phyloP scores from a whole-genome alignment of 768 basidiomycete genomes.

The Hypholoma fasciculare region DNA sequence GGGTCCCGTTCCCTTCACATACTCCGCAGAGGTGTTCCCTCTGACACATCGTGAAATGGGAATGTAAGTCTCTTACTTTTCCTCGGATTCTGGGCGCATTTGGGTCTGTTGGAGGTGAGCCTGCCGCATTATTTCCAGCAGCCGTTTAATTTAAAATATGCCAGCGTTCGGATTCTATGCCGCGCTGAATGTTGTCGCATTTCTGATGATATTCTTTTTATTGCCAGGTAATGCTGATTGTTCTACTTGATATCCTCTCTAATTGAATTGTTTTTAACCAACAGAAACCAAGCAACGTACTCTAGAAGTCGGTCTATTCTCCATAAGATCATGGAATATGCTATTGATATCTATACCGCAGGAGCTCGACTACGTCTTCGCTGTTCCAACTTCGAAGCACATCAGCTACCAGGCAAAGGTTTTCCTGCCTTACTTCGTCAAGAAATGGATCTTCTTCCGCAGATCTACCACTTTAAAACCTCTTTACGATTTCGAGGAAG shows the following conservation, averaged over 20 bases:
- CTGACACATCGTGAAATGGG: conserved; percentile 74
- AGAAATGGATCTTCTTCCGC: conserved; percentile 39
- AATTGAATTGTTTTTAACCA: background rate
- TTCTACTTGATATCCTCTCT: background rate
- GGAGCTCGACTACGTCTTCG: conserved; percentile 45
- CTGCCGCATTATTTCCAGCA: background rate
- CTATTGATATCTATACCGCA: background rate
- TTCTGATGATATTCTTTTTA: conserved; percentile 53
- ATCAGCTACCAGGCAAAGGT: conserved; percentile 36
- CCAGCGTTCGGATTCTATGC: conserved; percentile 54
- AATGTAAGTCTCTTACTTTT: conserved; percentile 57
- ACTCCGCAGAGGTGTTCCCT: conserved; percentile 91
- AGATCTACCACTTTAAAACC: conserved; percentile 33
- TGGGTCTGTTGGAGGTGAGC: conserved; percentile 37
- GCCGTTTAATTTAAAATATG: no score
- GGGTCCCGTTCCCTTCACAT: conserved; percentile 89
- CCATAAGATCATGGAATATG: background rate
- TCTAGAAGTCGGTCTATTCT: conserved; percentile 23
- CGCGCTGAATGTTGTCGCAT: conserved; percentile 44
- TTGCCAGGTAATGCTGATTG: conserved; percentile 35
- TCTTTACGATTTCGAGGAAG: conserved; percentile 49
- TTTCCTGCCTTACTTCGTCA: conserved; percentile 45
- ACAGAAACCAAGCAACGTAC: conserved; percentile 48
- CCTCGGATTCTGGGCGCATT: conserved; percentile 53
- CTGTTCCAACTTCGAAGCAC: conserved; percentile 46